Evolutionary conservation across 2,329 filamentous ascomycete species (phyloP).

Genomic region (Drechslera avenae): DNA sequence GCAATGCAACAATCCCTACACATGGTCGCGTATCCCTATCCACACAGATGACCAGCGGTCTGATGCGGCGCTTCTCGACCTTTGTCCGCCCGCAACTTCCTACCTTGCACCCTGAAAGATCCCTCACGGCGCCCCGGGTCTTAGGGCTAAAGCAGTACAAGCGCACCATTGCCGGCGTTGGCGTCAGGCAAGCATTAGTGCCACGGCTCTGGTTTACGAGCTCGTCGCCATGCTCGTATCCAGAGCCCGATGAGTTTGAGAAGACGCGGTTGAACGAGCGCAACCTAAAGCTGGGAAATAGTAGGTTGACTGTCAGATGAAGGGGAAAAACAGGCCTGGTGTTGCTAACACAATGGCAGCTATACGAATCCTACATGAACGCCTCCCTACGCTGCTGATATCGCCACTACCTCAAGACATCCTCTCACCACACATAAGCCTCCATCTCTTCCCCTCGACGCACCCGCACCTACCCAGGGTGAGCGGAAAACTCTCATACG

Average conservation of each 20-base stretch:
- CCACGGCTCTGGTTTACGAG: constrained; percentile 54
- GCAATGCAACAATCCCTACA: constrained; percentile 12
- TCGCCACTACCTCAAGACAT: constrained; percentile 66
- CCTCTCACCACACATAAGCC: constrained; percentile 64
- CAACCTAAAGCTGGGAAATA: constrained; percentile 66
- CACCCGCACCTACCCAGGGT: constrained; percentile 92
- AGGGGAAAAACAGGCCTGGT: neutral
- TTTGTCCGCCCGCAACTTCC: constrained; percentile 46
- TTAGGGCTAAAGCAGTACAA: constrained; percentile 43
- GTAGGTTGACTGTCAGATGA: constrained; percentile 47
- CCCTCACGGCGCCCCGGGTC: constrained; percentile 34
- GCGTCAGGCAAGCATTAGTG: constrained; percentile 38
- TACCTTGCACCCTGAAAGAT: constrained; percentile 19
- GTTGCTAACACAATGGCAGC: constrained; percentile 48
- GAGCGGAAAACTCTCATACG: constrained; percentile 86
- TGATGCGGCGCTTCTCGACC: constrained; percentile 55
- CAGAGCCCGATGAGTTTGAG: constrained; percentile 42
- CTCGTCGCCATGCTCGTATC: constrained; percentile 37
- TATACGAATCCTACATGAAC: constrained; percentile 65
- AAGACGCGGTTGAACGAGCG: constrained; percentile 62
- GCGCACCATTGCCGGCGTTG: constrained; percentile 40
- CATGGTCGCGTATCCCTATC: constrained; percentile 40
- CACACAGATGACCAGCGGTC: constrained; percentile 50
- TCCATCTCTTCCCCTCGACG: constrained; percentile 72
- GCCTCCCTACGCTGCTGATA: constrained; percentile 64